phyloP scores from a whole-genome alignment of 1,284 basidiomycete species.

The Meripilus lineatus region DNA sequence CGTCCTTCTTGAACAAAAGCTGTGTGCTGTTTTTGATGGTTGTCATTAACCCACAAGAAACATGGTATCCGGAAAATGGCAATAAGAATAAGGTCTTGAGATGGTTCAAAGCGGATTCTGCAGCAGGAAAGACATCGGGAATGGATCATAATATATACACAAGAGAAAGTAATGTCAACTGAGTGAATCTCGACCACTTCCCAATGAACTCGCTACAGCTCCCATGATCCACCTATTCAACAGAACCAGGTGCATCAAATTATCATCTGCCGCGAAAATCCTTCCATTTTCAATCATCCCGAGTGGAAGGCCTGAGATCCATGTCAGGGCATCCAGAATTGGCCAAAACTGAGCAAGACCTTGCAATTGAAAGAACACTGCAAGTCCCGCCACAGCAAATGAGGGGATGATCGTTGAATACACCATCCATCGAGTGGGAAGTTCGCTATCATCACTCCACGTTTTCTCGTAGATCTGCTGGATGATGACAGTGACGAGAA shows the following conservation, averaged over 20 bases:
- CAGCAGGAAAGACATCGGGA: too few species aligned
- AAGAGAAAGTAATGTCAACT: too few species aligned
- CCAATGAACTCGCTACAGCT: conserved; percentile 23
- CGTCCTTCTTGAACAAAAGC: too few species aligned
- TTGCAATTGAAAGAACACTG: conserved; percentile 11
- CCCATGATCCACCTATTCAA: conserved; percentile 27
- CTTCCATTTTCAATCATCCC: conserved; percentile 24
- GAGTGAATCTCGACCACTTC: too few species aligned
- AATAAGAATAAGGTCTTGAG: too few species aligned
- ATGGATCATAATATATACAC: too few species aligned
- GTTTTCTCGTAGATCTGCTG: conserved; percentile 19
- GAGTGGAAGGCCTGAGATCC: conserved; percentile 19
- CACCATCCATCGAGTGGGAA: conserved; percentile 17
- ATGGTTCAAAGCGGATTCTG: too few species aligned
- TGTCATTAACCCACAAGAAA: too few species aligned
- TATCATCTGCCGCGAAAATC: conserved; percentile 20
- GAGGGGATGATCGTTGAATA: conserved; percentile 18
- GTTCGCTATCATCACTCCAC: conserved; percentile 17
- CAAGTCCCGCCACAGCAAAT: conserved; percentile 15
- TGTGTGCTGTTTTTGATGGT: too few species aligned
- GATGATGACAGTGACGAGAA: conserved; percentile 9
- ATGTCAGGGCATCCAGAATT: conserved; percentile 22
- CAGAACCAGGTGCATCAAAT: conserved; percentile 21
- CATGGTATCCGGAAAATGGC: too few species aligned
- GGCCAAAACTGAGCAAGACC: conserved; percentile 17